A percentile compares a stretch with the other conserved stretches of the same genome.
Evolutionary conservation across 1,284 basidiomycete species (phyloP).

Genomic region (Cryptococcus neoformans): DNA sequence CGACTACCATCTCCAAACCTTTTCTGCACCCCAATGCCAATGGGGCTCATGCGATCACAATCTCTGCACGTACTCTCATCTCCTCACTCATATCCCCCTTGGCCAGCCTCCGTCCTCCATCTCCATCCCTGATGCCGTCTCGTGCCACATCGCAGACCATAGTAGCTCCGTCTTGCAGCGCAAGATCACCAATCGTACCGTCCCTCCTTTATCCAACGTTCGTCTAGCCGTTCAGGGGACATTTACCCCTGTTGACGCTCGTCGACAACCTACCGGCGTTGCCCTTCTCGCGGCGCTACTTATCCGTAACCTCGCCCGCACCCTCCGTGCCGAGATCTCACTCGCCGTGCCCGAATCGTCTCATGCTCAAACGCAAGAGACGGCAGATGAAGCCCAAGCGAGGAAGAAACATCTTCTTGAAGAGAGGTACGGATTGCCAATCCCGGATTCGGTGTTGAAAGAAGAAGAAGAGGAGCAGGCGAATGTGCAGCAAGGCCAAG

Average conservation of each 20-base stretch:
- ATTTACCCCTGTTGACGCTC: slow-evolving; percentile 26
- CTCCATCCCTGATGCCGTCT: slow-evolving; percentile 14
- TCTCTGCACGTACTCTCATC: slow-evolving; percentile 33
- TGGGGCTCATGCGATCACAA: slow-evolving; percentile 36
- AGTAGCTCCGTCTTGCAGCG: slow-evolving; percentile 13
- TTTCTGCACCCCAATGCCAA: slow-evolving; percentile 19
- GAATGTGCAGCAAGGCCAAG: slow-evolving; percentile 10
- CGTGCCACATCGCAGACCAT: slow-evolving; percentile 19
- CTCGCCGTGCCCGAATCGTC: slow-evolving; percentile 12
- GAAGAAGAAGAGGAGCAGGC: slow-evolving; percentile 43
- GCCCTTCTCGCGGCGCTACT: slow-evolving; percentile 42
- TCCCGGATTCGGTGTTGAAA: slow-evolving; percentile 37
- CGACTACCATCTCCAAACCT: slow-evolving; percentile 18
- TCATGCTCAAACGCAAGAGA: background rate
- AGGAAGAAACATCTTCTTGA: slow-evolving; percentile 37
- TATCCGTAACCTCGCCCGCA: slow-evolving; percentile 42
- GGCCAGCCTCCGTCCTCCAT: slow-evolving; percentile 12
- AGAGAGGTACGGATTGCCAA: slow-evolving; percentile 47
- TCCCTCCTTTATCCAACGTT: slow-evolving; percentile 26
- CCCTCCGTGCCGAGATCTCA: slow-evolving; percentile 31
- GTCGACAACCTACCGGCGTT: slow-evolving; percentile 32
- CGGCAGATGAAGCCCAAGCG: slow-evolving; percentile 21
- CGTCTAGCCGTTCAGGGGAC: slow-evolving; percentile 23
- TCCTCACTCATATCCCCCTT: slow-evolving; percentile 27
- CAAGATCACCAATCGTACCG: slow-evolving; percentile 20